These are phyloP conservation scores for Myxozyma monticola DNA, from an alignment of 805 yeast genomes.

Conservation along the genomic window DNA sequence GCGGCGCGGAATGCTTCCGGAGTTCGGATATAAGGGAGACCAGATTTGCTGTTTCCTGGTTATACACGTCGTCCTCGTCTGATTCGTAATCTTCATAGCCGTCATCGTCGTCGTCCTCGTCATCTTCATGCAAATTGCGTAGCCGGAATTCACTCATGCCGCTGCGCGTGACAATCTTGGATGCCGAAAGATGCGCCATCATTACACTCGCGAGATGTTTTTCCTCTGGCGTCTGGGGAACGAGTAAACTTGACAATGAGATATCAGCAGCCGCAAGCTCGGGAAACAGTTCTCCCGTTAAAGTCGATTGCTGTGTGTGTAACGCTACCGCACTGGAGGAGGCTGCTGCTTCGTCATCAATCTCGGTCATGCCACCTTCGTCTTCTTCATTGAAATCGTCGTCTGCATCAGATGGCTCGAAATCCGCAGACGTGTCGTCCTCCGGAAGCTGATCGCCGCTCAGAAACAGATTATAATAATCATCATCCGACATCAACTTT, in stretches of 20 bases:
- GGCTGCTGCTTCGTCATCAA: background rate
- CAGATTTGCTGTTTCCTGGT: slow-evolving; percentile 15
- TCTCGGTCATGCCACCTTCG: slow-evolving; percentile 4
- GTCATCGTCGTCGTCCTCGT: slow-evolving; percentile 17
- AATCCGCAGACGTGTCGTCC: slow-evolving; percentile 36
- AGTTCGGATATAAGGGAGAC: slow-evolving; percentile 17
- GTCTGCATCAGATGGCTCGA: slow-evolving; percentile 31
- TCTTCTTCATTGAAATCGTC: slow-evolving; percentile 7
- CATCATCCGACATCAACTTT: slow-evolving; percentile 57
- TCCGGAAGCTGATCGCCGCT: slow-evolving; percentile 86
- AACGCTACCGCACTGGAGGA: background rate
- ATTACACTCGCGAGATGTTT: slow-evolving; percentile 19
- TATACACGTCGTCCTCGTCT: slow-evolving; percentile 30
- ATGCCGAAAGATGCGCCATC: slow-evolving; percentile 23
- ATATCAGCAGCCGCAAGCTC: slow-evolving; percentile 25
- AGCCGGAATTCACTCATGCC: slow-evolving; percentile 11
- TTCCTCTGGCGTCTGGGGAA: slow-evolving; percentile 25
- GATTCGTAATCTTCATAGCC: slow-evolving; percentile 36
- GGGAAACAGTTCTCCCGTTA: slow-evolving; percentile 13
- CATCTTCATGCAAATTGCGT: background rate
- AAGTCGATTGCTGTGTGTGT: background rate
- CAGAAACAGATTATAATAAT: slow-evolving; percentile 24
- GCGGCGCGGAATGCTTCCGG: slow-evolving; percentile 1
- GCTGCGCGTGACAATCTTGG: slow-evolving; percentile 21
- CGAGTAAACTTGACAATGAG: slow-evolving; percentile 13